Conservation (phyloP, 148 eudicot genomes). For the Polygonum aviculare region DNA sequence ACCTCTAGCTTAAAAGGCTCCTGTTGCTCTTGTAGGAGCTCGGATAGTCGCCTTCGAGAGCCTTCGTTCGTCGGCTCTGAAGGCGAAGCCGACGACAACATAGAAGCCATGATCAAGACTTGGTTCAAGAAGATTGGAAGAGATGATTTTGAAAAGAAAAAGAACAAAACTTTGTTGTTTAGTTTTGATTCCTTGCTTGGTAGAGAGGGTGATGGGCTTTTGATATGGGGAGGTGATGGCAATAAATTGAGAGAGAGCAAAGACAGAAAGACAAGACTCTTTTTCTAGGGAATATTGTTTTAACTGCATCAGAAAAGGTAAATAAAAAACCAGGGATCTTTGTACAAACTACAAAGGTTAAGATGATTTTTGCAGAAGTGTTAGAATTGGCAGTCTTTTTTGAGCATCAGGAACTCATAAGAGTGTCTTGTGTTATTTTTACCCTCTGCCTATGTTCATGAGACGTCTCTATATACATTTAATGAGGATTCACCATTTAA, state of each 20-base stretch:
- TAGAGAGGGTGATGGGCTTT: not conserved
- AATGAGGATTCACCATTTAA: not conserved
- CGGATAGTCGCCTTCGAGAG: slow-evolving; percentile 34
- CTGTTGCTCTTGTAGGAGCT: slow-evolving; percentile 56
- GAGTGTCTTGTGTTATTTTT: not conserved
- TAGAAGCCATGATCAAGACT: slow-evolving; percentile 27
- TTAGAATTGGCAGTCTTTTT: not conserved
- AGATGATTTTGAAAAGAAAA: not conserved
- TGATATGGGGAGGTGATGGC: not conserved
- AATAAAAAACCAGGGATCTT: not conserved
- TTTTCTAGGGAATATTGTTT: not conserved
- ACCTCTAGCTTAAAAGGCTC: slow-evolving; percentile 55
- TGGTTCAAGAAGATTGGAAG: not conserved
- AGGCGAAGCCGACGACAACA: slow-evolving; percentile 13
- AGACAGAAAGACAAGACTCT: not conserved
- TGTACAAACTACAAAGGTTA: not conserved
- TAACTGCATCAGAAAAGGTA: not conserved
- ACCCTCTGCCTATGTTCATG: not conserved
- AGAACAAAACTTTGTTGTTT: not conserved
- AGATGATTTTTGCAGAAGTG: not conserved
- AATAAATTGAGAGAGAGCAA: not conserved
- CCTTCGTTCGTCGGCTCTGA: not conserved
- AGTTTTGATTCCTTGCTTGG: not conserved
- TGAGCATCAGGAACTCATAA: not conserved
- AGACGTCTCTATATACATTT: slow-evolving; percentile 3